Evolutionary conservation across 1,284 basidiomycete species (phyloP).

Genomic region (Erythrobasidium hasegawianum): DNA sequence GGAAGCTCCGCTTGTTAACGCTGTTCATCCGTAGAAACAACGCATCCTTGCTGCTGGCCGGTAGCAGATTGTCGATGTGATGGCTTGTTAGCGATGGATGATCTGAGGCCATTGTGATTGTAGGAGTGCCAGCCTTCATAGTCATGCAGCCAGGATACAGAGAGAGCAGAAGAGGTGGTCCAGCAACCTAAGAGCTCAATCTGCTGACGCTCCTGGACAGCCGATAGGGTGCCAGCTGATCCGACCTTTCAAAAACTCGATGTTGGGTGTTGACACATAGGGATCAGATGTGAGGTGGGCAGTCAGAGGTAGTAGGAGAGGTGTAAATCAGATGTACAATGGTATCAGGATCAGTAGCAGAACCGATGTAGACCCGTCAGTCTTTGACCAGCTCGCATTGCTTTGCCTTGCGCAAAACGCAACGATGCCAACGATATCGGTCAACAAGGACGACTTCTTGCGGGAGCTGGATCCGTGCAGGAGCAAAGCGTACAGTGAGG

Average conservation of each 20-base stretch:
- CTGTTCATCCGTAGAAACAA: conserved; percentile 11
- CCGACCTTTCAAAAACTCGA: no score
- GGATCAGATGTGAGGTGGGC: no score
- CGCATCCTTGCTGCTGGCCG: conserved; percentile 1
- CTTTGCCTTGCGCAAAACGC: no score
- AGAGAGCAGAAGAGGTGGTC: no score
- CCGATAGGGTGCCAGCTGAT: no score
- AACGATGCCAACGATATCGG: conserved; percentile 85
- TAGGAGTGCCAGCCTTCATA: neutral
- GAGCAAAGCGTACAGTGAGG: conserved; percentile 67
- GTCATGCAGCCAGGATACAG: neutral
- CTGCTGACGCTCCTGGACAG: no score
- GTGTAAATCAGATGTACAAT: no score
- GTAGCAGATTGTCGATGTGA: conserved; percentile 17
- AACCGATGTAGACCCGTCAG: no score
- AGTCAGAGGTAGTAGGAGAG: no score
- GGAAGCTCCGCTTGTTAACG: neutral
- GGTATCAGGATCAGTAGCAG: no score
- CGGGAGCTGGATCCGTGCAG: conserved; percentile 62
- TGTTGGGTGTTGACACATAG: no score
- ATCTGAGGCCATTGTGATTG: conserved; percentile 3
- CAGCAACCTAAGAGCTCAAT: neutral
- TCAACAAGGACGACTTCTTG: conserved; percentile 94
- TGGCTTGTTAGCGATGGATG: neutral
- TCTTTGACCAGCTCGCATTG: no score